Percentiles rank a stretch among this genome's conserved stretches.
phyloP scores from a whole-genome alignment of 78 protist species.

The Planoprotostelium fungivorum region DNA sequence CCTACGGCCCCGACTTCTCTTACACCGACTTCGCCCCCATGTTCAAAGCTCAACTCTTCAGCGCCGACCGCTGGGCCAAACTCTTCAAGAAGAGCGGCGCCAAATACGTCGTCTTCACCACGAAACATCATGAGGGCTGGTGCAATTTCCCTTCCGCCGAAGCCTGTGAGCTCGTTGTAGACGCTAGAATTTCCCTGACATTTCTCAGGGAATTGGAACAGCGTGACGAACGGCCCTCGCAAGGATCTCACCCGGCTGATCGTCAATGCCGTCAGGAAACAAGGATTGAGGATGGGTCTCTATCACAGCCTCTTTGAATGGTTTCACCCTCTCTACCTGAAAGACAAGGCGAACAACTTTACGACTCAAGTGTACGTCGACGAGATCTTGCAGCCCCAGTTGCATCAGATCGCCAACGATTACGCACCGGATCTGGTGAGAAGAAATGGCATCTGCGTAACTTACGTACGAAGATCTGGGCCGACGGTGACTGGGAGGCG shows the following conservation, averaged over 20 bases:
- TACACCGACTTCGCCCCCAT: conserved; percentile 43
- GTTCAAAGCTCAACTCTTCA: conserved; percentile 28
- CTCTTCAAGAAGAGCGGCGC: conserved; percentile 39
- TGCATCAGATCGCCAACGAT: conserved; percentile 17
- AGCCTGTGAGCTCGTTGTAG: background rate
- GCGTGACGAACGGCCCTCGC: conserved; percentile 35
- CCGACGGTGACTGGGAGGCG: conserved; percentile 61
- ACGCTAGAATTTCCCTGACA: background rate
- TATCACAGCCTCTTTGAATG: conserved; percentile 35
- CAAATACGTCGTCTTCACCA: conserved; percentile 52
- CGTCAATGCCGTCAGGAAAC: conserved; percentile 17
- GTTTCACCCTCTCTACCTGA: conserved; percentile 37
- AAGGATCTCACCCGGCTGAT: conserved; percentile 26
- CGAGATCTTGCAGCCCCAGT: conserved; percentile 19
- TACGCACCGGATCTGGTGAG: conserved; percentile 44
- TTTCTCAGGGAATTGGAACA: conserved; percentile 47
- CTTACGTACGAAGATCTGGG: conserved; percentile 10
- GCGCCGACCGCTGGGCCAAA: conserved; percentile 59
- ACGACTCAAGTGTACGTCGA: conserved; percentile 3
- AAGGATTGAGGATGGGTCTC: conserved; percentile 48
- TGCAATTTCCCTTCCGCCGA: background rate
- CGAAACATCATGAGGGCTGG: conserved; percentile 65
- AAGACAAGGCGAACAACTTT: conserved; percentile 11
- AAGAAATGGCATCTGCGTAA: background rate
- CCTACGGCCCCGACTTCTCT: conserved; percentile 13